Conservation (phyloP, 2,329 filamentous ascomycete genomes). For the Talaromyces sp. region DNA sequence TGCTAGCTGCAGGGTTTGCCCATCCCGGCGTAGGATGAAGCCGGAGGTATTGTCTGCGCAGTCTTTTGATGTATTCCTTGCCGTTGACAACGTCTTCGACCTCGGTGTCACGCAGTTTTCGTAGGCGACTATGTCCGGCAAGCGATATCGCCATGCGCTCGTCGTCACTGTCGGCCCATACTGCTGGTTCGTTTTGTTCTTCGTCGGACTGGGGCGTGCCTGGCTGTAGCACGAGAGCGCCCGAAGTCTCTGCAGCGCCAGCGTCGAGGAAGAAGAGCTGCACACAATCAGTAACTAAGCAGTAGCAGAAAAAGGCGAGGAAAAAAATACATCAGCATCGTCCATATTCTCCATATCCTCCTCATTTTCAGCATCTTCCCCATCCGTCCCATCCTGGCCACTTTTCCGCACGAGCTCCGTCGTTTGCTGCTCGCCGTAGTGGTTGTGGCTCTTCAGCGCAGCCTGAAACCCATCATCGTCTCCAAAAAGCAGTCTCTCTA, state of each 20-base stretch:
- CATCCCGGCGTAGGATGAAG: slow-evolving; percentile 59
- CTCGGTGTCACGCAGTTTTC: slow-evolving; percentile 77
- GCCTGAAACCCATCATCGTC: slow-evolving; percentile 76
- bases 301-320: background rate
- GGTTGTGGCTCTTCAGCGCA: slow-evolving; percentile 58
- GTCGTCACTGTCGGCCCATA: slow-evolving; percentile 94
- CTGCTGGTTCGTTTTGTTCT: slow-evolving; percentile 26
- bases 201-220: slow-evolving; percentile 36
- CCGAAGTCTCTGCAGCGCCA: slow-evolving; percentile 43
- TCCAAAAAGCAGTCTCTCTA: slow-evolving; percentile 85
- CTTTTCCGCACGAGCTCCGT: slow-evolving; percentile 32
- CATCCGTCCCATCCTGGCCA: slow-evolving; percentile 22
- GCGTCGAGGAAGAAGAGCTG: slow-evolving; percentile 79
- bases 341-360: slow-evolving; percentile 59
- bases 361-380: slow-evolving; percentile 42
- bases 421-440: slow-evolving; percentile 32
- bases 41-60: slow-evolving; percentile 70
- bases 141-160: slow-evolving; percentile 81
- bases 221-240: slow-evolving; percentile 25
- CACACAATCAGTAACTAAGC: background rate
- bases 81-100: slow-evolving; percentile 82
- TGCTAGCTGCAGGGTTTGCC: slow-evolving; percentile 48
- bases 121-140: slow-evolving; percentile 65
- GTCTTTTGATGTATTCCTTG: slow-evolving; percentile 72
- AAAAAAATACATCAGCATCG: slow-evolving; percentile 62